A percentile compares a stretch with the other conserved stretches of the same genome.
phyloP scores from a whole-genome alignment of 352 stramenopile genomes.

The Phytophthora multivora region DNA sequence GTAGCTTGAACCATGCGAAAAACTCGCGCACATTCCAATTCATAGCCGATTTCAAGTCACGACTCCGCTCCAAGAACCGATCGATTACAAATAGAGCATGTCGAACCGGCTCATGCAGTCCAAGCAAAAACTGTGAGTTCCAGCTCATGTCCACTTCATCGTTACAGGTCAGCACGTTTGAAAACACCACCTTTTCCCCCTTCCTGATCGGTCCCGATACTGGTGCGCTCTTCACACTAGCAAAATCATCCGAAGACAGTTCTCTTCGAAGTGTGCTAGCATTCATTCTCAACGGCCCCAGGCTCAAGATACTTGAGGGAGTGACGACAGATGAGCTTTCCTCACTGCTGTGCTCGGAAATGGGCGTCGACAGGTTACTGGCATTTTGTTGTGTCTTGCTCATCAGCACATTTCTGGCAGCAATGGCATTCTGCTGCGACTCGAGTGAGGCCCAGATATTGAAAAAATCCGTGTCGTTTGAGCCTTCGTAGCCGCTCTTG shows the following conservation, averaged over 20 bases:
- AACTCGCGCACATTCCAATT: conserved; percentile 74
- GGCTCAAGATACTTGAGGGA: conserved; percentile 21
- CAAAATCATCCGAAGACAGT: conserved; percentile 50
- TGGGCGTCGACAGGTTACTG: conserved; percentile 37
- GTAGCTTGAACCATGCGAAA: conserved; percentile 79
- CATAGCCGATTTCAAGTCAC: conserved; percentile 38
- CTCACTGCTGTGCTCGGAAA: conserved; percentile 52
- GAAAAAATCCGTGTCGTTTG: conserved; percentile 30
- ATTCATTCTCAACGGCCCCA: conserved; percentile 36
- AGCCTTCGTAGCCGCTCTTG: conserved; percentile 60
- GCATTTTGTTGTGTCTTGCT: conserved; percentile 34
- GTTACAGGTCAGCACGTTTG: conserved; percentile 55
- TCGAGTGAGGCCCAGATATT: conserved; percentile 64
- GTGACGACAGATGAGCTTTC: conserved; percentile 27
- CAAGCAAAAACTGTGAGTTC: conserved; percentile 76
- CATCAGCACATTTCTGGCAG: conserved; percentile 17
- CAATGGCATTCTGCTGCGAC: conserved; percentile 26
- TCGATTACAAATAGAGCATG: conserved; percentile 87
- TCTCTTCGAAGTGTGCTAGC: conserved; percentile 35
- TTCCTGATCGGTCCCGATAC: conserved; percentile 49
- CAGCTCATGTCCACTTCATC: conserved; percentile 68
- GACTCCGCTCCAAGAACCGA: conserved; percentile 72
- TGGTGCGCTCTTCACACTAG: conserved; percentile 42
- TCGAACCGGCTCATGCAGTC: conserved; percentile 78
- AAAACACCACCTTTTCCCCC: conserved; percentile 67